Base-by-base conservation (phyloP, 371 early-diverging fungal genomes). In the Basidiobolus meristosporus region DNA sequence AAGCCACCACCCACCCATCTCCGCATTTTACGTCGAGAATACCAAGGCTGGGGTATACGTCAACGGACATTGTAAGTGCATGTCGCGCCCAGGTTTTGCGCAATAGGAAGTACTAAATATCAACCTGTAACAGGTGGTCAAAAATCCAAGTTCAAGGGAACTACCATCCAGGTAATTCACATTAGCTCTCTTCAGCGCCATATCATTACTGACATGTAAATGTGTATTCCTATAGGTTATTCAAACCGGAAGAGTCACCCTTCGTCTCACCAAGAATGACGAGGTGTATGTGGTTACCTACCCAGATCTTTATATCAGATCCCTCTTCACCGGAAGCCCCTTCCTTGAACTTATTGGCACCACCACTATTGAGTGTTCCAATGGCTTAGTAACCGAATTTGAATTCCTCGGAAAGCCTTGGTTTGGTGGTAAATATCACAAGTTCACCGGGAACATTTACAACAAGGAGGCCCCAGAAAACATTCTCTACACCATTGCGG, bases 101-200 rank as follows among this genome's bases (percentile, higher is more conserved):
- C 11, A 36, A 36, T 15, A 42, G 12, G 7, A 23, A 17, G 12
- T 33, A 28, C 21, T 44, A n/a, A 28, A 15, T n/a, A 29, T 41
- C n/a, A n/a, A n/a, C 16, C 38, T 0, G 14, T 44, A 35, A 16
- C 30, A 59, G 59, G 53, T 47, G 53, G 59, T 11, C 71, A 73
- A 52, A 69, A 71, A 47, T 62, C 66, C 21, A 67, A 65, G 40
- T 71, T 74, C 50, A 65, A 65, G 46, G 68, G 67, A 34, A 71
- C 63, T 6, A 56, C 65, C 30, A 65, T 73, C 51, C 65, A 68
- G 38, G 41, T 41, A 41, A 41, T 11, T 31, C 12, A 29, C 4
- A 5, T 18, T 18, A 37, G 17, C 14, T 17, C n/a, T n/a, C n/a
- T n/a, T n/a, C n/a, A n/a, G n/a, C n/a, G n/a, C n/a, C n/a, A n/a